phyloP scores from a whole-genome alignment of 495 filamentous ascomycete species.

The Lasiosphaeriaceae sp. region DNA sequence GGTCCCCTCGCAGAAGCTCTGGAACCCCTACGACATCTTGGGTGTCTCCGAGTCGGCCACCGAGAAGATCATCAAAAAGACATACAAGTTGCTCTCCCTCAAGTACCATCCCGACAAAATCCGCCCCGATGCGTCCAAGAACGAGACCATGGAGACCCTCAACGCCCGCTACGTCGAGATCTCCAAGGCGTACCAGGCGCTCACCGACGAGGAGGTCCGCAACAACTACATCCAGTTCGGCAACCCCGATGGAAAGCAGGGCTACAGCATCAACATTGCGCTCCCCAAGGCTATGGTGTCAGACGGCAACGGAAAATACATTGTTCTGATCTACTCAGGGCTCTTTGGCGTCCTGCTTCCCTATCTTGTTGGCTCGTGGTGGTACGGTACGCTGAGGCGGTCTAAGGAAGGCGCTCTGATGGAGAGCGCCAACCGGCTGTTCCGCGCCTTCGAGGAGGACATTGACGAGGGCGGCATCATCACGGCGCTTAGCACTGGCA shows the following conservation, averaged over 20 bases:
- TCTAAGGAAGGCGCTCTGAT: slow-evolving; percentile 90
- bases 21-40: slow-evolving; percentile 94
- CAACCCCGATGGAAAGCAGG: slow-evolving; percentile 96
- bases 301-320: slow-evolving; percentile 93
- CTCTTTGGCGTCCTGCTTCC: slow-evolving; percentile 86
- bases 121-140: slow-evolving; percentile 72
- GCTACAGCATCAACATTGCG: slow-evolving; percentile 95
- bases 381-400: slow-evolving; percentile 90
- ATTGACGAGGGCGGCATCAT: slow-evolving; percentile 77
- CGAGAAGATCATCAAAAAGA: slow-evolving; percentile 86
- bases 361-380: slow-evolving; percentile 94
- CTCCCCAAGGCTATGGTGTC: slow-evolving; percentile 89
- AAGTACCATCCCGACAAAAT: slow-evolving; percentile 92
- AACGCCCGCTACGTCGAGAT: slow-evolving; percentile 90
- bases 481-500: slow-evolving; percentile 72
- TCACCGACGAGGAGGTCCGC: slow-evolving; percentile 94
- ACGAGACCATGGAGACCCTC: slow-evolving; percentile 80
- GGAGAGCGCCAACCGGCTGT: slow-evolving; percentile 87
- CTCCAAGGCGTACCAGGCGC: slow-evolving; percentile 93
- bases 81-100: slow-evolving; percentile 80
- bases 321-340: slow-evolving; percentile 80
- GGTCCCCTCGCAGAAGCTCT: slow-evolving; percentile 69
- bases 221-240: slow-evolving; percentile 96
- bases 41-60: slow-evolving; percentile 77
- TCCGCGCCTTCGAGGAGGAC: slow-evolving; percentile 83